Evolutionary conservation across 2,329 filamentous ascomycete genomes (phyloP).

Genomic region (Fusarium luffae): DNA sequence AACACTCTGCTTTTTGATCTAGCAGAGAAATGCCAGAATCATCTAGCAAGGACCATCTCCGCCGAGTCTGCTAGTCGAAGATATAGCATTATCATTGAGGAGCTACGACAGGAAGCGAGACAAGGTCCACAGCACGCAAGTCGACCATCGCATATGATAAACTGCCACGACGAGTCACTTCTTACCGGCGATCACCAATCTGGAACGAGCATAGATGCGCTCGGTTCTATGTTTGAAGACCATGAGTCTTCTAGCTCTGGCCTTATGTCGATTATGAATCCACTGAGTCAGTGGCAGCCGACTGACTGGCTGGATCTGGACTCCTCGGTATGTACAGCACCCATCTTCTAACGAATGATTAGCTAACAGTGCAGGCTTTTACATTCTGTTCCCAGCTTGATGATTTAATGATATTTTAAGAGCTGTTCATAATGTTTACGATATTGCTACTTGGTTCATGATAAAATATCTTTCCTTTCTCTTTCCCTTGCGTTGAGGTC

Average conservation of each 20-base stretch:
- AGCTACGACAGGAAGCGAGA: conserved; percentile 9
- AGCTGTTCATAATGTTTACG: rapidly evolving
- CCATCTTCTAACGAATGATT: rapidly evolving
- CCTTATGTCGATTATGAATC: conserved; percentile 5
- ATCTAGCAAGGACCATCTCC: conserved; percentile 18
- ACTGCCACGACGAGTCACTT: conserved; percentile 1
- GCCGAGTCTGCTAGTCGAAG: conserved; percentile 14
- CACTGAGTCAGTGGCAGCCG: conserved; percentile 19
- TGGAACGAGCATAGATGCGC: conserved; percentile 8
- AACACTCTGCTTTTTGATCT: conserved; percentile 32
- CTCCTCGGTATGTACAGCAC: neutral
- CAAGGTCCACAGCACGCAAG: conserved; percentile 15
- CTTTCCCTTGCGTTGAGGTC: neutral
- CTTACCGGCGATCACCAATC: conserved; percentile 5
- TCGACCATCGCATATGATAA: neutral
- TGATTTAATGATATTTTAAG: conserved; percentile 5
- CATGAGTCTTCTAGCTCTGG: conserved; percentile 1
- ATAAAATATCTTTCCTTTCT: neutral
- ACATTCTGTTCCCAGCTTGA: conserved; percentile 20
- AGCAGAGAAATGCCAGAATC: conserved; percentile 35
- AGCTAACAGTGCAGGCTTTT: neutral
- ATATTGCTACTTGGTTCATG: neutral
- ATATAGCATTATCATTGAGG: conserved; percentile 33
- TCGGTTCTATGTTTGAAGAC: neutral
- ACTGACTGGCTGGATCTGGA: conserved; percentile 28